Base-by-base conservation (phyloP, 768 basidiomycete species). In the Pleurotus sapidus region DNA sequence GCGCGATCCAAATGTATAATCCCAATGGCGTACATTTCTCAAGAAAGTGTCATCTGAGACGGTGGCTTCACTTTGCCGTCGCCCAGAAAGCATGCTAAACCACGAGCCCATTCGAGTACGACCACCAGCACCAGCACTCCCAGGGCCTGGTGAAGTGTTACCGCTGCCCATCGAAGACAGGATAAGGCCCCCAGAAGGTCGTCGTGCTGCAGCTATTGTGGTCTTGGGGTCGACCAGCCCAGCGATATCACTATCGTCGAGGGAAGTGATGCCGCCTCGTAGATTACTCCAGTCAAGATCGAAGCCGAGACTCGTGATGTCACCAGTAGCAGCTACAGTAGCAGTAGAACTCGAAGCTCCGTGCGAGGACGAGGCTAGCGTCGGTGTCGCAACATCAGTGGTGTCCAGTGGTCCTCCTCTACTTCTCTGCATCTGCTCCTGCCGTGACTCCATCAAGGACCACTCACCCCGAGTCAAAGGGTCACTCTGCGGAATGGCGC, bases 391-490 rank as follows among this genome's bases (percentile, higher is more conserved):
- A 25, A 69, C 43, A 24, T 60, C 67, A 65, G 57, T 57, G 63
- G 68, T 47, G 63, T 72, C 59, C 60, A 72, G 25, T 2, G 38
- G 34, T 25, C 42, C 43, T 53, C 60, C 62, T 30, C 60, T 68
- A 39, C 47, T 57, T 34, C 70, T 61, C 46, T 62, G 42, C 62
- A 72, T 54, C 63, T 70, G 23, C 66, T 69, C 53, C 66, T 66
- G 14, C 64, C 73, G 39, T 76, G 77, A 20, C 58, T 78, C 77
- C n/a, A 83, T 63, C 40, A 76, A 75, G 59, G 72, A 74, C 84
- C 84, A 84, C 65, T 86, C 86, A 34, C 74, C 75, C 56, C 81
- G 81, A 38, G 78, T 84, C 57, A 75, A 75, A 15, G 87, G 80
- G 5, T 82, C 75, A 25, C 61, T 62, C n/a, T 46, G 24, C 64